Percentiles rank a stretch among this genome's conserved stretches.
Conservation (phyloP, 768 basidiomycete species). For the Exsudoporus frostii region DNA sequence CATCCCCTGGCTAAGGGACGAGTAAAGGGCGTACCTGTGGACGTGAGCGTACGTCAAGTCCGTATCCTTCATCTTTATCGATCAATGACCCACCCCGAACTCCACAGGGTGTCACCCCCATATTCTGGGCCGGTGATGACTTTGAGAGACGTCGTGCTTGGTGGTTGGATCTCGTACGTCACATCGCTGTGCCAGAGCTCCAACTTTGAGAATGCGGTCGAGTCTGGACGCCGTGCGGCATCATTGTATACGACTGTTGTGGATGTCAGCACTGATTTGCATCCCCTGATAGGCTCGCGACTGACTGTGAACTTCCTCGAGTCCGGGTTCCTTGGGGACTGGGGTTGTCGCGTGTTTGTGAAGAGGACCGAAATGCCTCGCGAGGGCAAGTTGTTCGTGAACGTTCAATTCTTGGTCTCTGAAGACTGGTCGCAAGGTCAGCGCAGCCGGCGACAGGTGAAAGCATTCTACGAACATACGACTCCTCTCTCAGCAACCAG, state of each 20-base stretch:
- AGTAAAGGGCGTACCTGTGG: constrained; percentile 75
- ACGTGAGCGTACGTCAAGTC: constrained; percentile 8
- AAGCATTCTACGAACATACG: constrained; percentile 49
- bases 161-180: constrained; percentile 79
- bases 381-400: constrained; percentile 68
- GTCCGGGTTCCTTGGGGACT: constrained; percentile 62
- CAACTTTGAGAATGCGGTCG: constrained; percentile 62
- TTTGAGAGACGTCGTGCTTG: constrained; percentile 73
- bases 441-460: background rate
- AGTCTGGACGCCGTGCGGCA: constrained; percentile 57
- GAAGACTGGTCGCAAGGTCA: constrained; percentile 48
- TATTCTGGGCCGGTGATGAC: constrained; percentile 65
- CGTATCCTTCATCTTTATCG: background rate
- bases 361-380: constrained; percentile 66
- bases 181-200: constrained; percentile 86
- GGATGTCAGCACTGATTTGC: constrained; percentile 2
- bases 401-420: constrained; percentile 70
- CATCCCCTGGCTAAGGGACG: constrained; percentile 70
- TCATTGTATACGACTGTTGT: constrained; percentile 68
- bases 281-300: constrained; percentile 1
- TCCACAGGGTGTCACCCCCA: constrained; percentile 82
- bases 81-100: constrained; percentile 56
- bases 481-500: constrained; percentile 75
- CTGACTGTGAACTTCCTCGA: constrained; percentile 74
- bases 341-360: constrained; percentile 85